Percentiles rank a stretch among this genome's conserved stretches.
phyloP scores from a whole-genome alignment of 2,329 filamentous ascomycete genomes.

The Pyrenochaeta sp. region DNA sequence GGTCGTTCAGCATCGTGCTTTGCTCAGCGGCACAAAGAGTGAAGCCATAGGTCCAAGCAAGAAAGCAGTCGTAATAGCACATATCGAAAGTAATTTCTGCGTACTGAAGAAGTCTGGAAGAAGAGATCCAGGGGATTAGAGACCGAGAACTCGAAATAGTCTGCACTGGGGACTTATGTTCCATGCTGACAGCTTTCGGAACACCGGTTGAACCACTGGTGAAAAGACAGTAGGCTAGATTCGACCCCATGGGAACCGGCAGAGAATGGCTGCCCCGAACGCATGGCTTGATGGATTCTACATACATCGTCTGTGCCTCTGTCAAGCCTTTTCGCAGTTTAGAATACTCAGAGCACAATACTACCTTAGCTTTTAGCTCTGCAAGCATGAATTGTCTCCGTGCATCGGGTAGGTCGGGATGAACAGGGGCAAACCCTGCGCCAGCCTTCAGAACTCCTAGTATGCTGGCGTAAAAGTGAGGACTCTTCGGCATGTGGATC shows the following conservation, averaged over 20 bases:
- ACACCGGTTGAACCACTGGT: constrained; percentile 56
- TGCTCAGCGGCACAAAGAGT: constrained; percentile 53
- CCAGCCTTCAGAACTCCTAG: constrained; percentile 52
- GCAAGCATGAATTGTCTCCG: constrained; percentile 46
- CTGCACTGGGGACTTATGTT: constrained; percentile 52
- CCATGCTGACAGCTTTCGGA: constrained; percentile 55
- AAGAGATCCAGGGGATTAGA: constrained; percentile 50
- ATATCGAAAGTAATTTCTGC: constrained; percentile 56
- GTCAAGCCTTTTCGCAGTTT: background rate
- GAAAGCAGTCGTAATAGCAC: constrained; percentile 59
- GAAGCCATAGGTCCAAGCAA: constrained; percentile 56
- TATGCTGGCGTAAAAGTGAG: constrained; percentile 48
- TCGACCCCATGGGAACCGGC: constrained; percentile 29
- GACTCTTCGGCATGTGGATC: constrained; percentile 45
- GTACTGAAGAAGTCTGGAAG: constrained; percentile 54
- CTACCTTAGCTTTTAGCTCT: constrained; percentile 41
- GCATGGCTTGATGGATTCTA: constrained; percentile 14
- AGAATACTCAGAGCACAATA: constrained; percentile 27
- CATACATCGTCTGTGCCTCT: constrained; percentile 23
- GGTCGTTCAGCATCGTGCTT: constrained; percentile 48
- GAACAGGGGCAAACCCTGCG: constrained; percentile 48
- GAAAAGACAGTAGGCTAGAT: constrained; percentile 54
- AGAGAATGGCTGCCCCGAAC: constrained; percentile 35
- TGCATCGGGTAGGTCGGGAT: constrained; percentile 45
- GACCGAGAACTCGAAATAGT: constrained; percentile 51